Evolutionary conservation across 164 flowering plant genomes (phyloP), one percentile per base, ranked within the genome.

Genomic region (Vitis rupestris): DNA sequence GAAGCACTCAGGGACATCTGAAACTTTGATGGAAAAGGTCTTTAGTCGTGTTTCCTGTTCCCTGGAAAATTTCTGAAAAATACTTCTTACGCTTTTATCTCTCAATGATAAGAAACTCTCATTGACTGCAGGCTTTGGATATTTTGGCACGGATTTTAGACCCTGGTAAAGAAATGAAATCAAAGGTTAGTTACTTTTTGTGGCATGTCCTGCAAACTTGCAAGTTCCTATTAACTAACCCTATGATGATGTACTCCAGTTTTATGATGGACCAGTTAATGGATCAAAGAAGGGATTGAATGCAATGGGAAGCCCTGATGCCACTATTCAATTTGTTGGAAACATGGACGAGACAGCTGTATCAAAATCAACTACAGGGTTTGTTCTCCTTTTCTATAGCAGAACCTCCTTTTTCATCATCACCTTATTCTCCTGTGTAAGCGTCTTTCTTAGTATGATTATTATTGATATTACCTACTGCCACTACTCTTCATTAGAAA

Each of bases 111-210:
- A 3, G 13, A 62, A 13, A 19, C 12, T 65, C 66, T 30, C 48
- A 50, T 71, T 37, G 66, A 72, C 50, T 84, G 88, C 94, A 93
- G 98, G 77, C 80, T 64, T 56, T 94, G 78, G 79, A 81, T 77
- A 76, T 89, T 70, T 88, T 94, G 55, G 82, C 86, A 50, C 83
- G 92, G 74, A 77, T 94, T 64, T 82, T 88, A 67, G 90, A 91
- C 65, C 94, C 92, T 63, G 81, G 75, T 74, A 87, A 83, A 79
- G 93, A 84, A 72, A 79, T 87, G 83, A 85, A 75, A 78, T 82
- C 82, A 60, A 85, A 82, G 88, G 96, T 91, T 61, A 73, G 82
- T 62, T 52, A n/a, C 16, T 59, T 69, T 56, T 57, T 70, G 61
- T 54, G 23, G 48, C 57, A 55, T 69, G 27, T 13, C 9, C 5